A percentile compares a stretch with the other conserved stretches of the same genome.
Evolutionary conservation across 495 filamentous ascomycete species (phyloP).

Genomic region (Hamigera avellanea): DNA sequence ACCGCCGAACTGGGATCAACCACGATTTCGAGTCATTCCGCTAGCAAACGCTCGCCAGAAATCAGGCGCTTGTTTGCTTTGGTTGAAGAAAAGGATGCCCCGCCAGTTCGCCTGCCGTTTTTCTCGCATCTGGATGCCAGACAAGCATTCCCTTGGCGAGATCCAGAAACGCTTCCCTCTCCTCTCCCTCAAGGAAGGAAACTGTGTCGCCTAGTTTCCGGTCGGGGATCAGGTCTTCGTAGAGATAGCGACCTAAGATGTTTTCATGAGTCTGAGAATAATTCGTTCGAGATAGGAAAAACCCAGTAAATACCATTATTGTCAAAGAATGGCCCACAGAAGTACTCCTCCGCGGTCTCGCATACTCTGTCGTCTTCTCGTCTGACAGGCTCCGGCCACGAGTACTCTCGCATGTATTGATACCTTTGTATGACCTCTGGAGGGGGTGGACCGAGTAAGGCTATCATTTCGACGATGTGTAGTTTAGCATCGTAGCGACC

Average conservation of each 20-base stretch:
- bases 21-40: too few relatives aligned
- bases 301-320: slow-evolving; percentile 16
- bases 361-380: slow-evolving; percentile 25
- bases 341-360: slow-evolving; percentile 23
- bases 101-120: slow-evolving; percentile 25
- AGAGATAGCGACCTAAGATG: slow-evolving; percentile 23
- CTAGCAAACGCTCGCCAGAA: too few relatives aligned
- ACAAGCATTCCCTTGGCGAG: slow-evolving; percentile 30
- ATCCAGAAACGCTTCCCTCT: slow-evolving; percentile 30
- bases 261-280: slow-evolving; percentile 17
- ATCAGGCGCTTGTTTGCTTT: slow-evolving; percentile 19
- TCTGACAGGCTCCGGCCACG: slow-evolving; percentile 20
- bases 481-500: slow-evolving; percentile 22
- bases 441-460: slow-evolving; percentile 34
- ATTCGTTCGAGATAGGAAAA: slow-evolving; percentile 11
- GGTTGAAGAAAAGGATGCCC: slow-evolving; percentile 25
- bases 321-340: slow-evolving; percentile 29
- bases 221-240: slow-evolving; percentile 22
- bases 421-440: slow-evolving; percentile 28
- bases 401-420: slow-evolving; percentile 25
- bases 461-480: slow-evolving; percentile 36
- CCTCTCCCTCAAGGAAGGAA: slow-evolving; percentile 23
- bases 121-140: slow-evolving; percentile 23
- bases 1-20: too few relatives aligned
- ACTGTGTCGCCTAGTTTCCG: slow-evolving; percentile 19